Evolutionary conservation across 1,284 basidiomycete genomes (phyloP), one percentile per base, ranked within the genome.

Genomic region (Naganishia liquefaciens): DNA sequence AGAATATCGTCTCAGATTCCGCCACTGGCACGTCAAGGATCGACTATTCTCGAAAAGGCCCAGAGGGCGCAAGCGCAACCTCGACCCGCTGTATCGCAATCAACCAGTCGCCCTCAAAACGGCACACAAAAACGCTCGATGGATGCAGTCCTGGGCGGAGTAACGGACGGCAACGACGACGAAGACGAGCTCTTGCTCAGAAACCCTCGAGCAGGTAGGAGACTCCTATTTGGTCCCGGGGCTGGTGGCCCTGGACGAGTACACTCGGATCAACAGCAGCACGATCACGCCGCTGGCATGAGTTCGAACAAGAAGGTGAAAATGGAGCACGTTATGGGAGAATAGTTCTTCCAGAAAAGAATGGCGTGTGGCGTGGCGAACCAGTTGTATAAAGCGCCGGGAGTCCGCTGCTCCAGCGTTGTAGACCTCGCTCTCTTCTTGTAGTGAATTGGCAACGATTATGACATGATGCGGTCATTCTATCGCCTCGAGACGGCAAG

Each of bases 101-200:
- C 30, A 4, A 23, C n/a, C 6, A 33, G 1, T 11, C 51, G 17
- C 13, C 7, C 33, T 37, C 46, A 49, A 7, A 25, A 39, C n/a
- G 47, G 17, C 30, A 40, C 33, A 13, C 33, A 50, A 37, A 60
- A 60, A 23, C 57, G 57, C 28, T 60, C 57, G 13, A 60, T 60
- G 57, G 57, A 60, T 25, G 57, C 46, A 40, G 57, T 60, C 50
- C 57, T 60, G 37, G 57, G 44, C 21, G 57, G 57, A 50, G 42
- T 39, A 23, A 37, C 47, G 6, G 57, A 50, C 19, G n/a, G 25
- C 23, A 39, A 50, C n/a, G 47, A 50, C 33, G 57, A 49, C 19
- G 57, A 60, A 49, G 57, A 60, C 39, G 57, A 60, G n/a, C 33
- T 60, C 1, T 50, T 60, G 46, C 25, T 60, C 40, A 50, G 33